phyloP scores from a whole-genome alignment of 2,329 filamentous ascomycete genomes.

The Cordyceps cicadae region DNA sequence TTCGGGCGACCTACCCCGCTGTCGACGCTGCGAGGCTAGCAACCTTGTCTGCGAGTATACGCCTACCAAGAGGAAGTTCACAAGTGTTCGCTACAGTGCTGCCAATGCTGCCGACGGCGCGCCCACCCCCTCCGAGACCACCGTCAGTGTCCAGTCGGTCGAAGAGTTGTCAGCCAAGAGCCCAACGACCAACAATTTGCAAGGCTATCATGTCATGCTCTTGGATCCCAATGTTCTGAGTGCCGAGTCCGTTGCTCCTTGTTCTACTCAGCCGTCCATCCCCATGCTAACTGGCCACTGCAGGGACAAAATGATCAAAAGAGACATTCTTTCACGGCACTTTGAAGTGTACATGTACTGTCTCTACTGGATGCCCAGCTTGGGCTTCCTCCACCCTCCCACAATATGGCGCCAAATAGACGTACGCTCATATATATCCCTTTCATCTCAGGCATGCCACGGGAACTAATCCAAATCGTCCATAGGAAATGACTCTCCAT shows the following conservation, averaged over 20 bases:
- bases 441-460: neutral
- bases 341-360: conserved; percentile 32
- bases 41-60: conserved; percentile 33
- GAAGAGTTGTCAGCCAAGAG: conserved; percentile 14
- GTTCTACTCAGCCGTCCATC: neutral
- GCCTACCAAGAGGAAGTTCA: conserved; percentile 30
- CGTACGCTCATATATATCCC: conserved; percentile 16
- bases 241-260: conserved; percentile 21
- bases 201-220: conserved; percentile 16
- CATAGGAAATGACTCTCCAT: conserved; percentile 25
- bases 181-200: conserved; percentile 11
- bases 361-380: conserved; percentile 30
- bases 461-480: neutral
- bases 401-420: conserved; percentile 28
- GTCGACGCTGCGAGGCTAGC: conserved; percentile 28
- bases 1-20: conserved; percentile 32
- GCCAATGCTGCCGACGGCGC: conserved; percentile 8
- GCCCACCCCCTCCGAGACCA: neutral
- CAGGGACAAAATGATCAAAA: conserved; percentile 27
- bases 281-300: neutral
- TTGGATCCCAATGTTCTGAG: conserved; percentile 19
- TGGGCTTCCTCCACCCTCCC: conserved; percentile 30
- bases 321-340: conserved; percentile 28
- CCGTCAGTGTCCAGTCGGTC: neutral
- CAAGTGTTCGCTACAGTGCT: conserved; percentile 22